Evolutionary conservation across 2,329 filamentous ascomycete species (phyloP).

Genomic region (Metarhizium album): DNA sequence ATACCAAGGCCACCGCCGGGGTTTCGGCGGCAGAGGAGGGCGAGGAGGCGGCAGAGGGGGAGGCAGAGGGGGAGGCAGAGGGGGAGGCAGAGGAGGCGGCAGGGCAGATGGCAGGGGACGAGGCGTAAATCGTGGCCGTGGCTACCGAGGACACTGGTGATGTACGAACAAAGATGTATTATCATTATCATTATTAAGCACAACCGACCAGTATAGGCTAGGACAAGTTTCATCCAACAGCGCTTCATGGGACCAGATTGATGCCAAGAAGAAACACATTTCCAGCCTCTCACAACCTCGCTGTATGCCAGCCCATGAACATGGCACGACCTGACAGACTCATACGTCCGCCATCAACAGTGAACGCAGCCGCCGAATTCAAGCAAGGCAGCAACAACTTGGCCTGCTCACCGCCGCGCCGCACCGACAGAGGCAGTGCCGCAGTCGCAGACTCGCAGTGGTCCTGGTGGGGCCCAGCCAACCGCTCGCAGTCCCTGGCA

Average conservation of each 20-base stretch:
- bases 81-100: neutral
- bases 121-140: too few relatives aligned
- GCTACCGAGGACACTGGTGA: too few relatives aligned
- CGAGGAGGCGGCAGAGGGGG: slow-evolving; percentile 25
- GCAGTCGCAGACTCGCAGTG: too few relatives aligned
- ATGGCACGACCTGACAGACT: slow-evolving; percentile 12
- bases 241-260: neutral
- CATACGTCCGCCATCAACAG: slow-evolving; percentile 5
- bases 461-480: neutral
- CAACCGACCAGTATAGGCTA: neutral
- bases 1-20: slow-evolving; percentile 22
- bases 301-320: slow-evolving; percentile 14
- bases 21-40: slow-evolving; percentile 26
- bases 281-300: slow-evolving; percentile 5
- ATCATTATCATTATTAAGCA: too few relatives aligned
- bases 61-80: slow-evolving; percentile 17
- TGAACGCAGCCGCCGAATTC: slow-evolving; percentile 11
- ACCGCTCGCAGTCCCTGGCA: neutral
- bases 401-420: slow-evolving; percentile 9
- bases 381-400: slow-evolving; percentile 16
- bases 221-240: neutral
- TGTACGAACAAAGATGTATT: neutral
- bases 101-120: neutral
- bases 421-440: slow-evolving; percentile 9
- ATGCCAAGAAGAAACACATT: neutral